Conservation (phyloP, 768 basidiomycete species). For the Phylloporus sp. region DNA sequence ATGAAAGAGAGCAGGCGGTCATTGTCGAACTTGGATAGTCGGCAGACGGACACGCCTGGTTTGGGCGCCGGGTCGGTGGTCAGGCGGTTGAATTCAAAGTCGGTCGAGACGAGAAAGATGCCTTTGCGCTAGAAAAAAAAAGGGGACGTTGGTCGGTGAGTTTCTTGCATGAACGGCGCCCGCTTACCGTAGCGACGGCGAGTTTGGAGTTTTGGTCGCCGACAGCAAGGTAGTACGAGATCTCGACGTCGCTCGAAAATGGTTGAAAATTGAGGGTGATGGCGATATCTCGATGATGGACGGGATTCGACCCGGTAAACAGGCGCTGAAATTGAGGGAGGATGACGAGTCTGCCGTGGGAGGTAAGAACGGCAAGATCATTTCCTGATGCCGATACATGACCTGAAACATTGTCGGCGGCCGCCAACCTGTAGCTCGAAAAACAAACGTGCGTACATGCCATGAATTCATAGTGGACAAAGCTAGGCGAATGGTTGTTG, state of each 20-base stretch:
- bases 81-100: conserved; percentile 17
- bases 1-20: conserved; percentile 23
- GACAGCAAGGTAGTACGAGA: conserved; percentile 47
- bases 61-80: conserved; percentile 29
- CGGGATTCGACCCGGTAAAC: conserved; percentile 21
- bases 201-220: conserved; percentile 37
- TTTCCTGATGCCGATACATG: conserved; percentile 48
- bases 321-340: conserved; percentile 27
- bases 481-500: background rate
- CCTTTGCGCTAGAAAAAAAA: conserved; percentile 16
- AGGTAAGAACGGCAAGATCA: conserved; percentile 29
- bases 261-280: conserved; percentile 23
- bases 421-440: background rate
- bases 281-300: conserved; percentile 39
- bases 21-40: conserved; percentile 15
- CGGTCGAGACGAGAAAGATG: conserved; percentile 24
- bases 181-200: conserved; percentile 43
- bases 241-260: conserved; percentile 5
- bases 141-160: background rate
- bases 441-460: conserved; percentile 20
- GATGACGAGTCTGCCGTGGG: conserved; percentile 23
- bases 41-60: conserved; percentile 27
- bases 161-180: background rate
- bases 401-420: conserved; percentile 16
- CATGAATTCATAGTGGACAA: conserved; percentile 17